Conservation (phyloP, 2,329 filamentous ascomycete species). For the Phialocephala sp. region DNA sequence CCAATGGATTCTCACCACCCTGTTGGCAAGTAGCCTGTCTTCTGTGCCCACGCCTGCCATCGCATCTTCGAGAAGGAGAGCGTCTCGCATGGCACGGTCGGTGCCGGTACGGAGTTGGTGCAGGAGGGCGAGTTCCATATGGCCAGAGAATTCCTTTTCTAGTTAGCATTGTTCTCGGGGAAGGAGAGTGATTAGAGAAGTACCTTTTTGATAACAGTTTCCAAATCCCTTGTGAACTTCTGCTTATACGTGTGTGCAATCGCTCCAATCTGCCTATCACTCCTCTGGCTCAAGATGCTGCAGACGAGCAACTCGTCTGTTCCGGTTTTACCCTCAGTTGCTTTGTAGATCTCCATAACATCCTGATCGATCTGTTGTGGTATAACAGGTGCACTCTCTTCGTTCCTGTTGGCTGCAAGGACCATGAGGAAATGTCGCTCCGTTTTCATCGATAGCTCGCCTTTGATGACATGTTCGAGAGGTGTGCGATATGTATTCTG, state of each 20-base stretch:
- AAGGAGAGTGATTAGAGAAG: slow-evolving; percentile 36
- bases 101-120: slow-evolving; percentile 78
- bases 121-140: slow-evolving; percentile 86
- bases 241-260: slow-evolving; percentile 77
- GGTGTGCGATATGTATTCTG: slow-evolving; percentile 67
- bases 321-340: slow-evolving; percentile 74
- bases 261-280: slow-evolving; percentile 82
- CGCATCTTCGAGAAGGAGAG: slow-evolving; percentile 78
- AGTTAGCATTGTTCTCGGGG: slow-evolving; percentile 23
- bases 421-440: slow-evolving; percentile 85
- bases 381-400: slow-evolving; percentile 77
- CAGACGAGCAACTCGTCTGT: slow-evolving; percentile 81
- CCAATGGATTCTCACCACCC: slow-evolving; percentile 87
- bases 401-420: slow-evolving; percentile 72
- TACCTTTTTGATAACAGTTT: slow-evolving; percentile 74
- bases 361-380: slow-evolving; percentile 77
- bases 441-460: slow-evolving; percentile 85
- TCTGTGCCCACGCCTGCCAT: slow-evolving; percentile 91
- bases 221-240: slow-evolving; percentile 72
- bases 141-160: slow-evolving; percentile 78
- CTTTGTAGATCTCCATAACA: slow-evolving; percentile 74
- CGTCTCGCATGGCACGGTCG: slow-evolving; percentile 86
- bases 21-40: slow-evolving; percentile 76
- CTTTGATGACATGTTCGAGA: slow-evolving; percentile 75
- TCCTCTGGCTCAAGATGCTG: slow-evolving; percentile 76